Evolutionary conservation across 1,284 basidiomycete genomes (phyloP).

Genomic region (Cystobasidium pallidum): DNA sequence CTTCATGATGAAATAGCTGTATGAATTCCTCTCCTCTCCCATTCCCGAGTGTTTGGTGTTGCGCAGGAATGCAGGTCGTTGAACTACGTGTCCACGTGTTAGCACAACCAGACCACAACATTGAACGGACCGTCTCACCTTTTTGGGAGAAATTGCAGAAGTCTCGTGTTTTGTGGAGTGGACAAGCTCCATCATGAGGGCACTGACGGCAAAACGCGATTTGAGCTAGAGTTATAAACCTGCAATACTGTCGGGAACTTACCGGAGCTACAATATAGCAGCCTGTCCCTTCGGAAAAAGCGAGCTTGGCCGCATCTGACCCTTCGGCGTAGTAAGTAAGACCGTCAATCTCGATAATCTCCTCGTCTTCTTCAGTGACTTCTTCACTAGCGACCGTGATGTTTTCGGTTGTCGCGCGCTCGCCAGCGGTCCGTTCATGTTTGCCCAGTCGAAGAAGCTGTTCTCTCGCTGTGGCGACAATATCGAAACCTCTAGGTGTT

Average conservation of each 20-base stretch:
- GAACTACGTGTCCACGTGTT: conserved; percentile 59
- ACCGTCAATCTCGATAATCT: conserved; percentile 27
- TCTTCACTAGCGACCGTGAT: conserved; percentile 24
- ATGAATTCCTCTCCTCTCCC: conserved; percentile 82
- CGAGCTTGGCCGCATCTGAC: neutral
- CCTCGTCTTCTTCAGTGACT: conserved; percentile 14
- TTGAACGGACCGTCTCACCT: neutral
- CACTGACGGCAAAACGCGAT: conserved; percentile 63
- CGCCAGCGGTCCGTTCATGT: conserved; percentile 26
- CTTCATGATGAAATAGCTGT: conserved; percentile 87
- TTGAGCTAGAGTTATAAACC: neutral
- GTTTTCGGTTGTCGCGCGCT: conserved; percentile 40
- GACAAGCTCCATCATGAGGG: conserved; percentile 87
- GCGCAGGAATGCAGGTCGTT: conserved; percentile 81
- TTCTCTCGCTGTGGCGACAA: conserved; percentile 79
- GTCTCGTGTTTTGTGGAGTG: conserved; percentile 61
- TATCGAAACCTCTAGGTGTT: conserved; percentile 74
- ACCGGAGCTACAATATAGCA: conserved; percentile 82
- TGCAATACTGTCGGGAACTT: conserved; percentile 52
- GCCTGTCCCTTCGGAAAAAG: conserved; percentile 56
- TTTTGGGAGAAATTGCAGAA: conserved; percentile 86
- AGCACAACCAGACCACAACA: neutral
- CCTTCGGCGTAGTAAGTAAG: conserved; percentile 52
- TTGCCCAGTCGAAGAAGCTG: conserved; percentile 71
- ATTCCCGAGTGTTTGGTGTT: conserved; percentile 79